Evolutionary conservation across 1,284 basidiomycete species (phyloP).

Genomic region (Microbotryum saponariae): DNA sequence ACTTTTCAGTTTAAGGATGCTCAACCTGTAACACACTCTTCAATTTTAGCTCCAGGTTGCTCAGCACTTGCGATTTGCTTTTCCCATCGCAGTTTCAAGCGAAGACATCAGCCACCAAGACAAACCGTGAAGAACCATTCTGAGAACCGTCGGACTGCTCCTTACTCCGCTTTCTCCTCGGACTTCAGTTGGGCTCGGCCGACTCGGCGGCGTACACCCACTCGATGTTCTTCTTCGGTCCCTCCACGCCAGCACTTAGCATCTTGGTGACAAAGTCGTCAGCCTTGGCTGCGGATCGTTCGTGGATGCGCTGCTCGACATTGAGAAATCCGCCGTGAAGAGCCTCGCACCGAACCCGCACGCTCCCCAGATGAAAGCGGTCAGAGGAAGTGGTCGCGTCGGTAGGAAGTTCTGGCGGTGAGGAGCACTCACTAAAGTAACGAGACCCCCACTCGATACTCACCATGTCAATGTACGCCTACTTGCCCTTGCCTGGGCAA

Average conservation of each 20-base stretch:
- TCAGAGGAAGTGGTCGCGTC: conserved; percentile 14
- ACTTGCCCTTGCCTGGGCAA: conserved; percentile 59
- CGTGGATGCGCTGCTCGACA: conserved; percentile 38
- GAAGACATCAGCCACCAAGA: too few species aligned
- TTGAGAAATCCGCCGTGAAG: too few species aligned
- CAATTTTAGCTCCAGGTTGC: too few species aligned
- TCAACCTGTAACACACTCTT: too few species aligned
- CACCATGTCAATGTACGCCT: conserved; percentile 52
- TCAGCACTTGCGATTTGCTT: too few species aligned
- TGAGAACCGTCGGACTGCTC: too few species aligned
- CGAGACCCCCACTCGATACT: conserved; percentile 40
- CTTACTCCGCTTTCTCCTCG: conserved; percentile 2
- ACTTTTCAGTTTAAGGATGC: too few species aligned
- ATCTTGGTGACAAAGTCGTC: conserved; percentile 10
- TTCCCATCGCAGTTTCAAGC: too few species aligned
- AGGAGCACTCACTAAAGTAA: too few species aligned
- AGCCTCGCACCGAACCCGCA: conserved; percentile 14
- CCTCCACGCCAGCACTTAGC: conserved; percentile 11
- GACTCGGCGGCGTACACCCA: conserved; percentile 16
- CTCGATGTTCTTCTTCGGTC: conserved; percentile 7
- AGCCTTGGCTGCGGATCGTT: conserved; percentile 39
- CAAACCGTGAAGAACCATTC: too few species aligned
- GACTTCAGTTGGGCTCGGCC: not conserved
- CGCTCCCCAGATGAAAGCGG: conserved; percentile 7
- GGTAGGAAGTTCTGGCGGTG: too few species aligned